Evolutionary conservation across 2,329 filamentous ascomycete species (phyloP).

Genomic region (Ascocoryne sarcoides): DNA sequence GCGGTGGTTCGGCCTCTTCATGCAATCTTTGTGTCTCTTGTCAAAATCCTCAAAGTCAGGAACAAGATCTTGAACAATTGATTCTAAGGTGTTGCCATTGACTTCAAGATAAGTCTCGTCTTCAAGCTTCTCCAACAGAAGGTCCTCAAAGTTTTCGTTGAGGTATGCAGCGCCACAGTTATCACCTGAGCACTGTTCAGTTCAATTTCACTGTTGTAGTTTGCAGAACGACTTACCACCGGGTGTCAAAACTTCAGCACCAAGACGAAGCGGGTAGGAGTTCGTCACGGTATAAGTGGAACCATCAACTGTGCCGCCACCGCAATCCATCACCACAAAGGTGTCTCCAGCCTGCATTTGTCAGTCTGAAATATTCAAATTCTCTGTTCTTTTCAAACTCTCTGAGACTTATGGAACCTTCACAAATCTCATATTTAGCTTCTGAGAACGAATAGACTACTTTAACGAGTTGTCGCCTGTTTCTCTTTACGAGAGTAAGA

Average conservation of each 20-base stretch:
- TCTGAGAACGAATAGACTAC: too few relatives aligned
- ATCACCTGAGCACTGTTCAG: conserved; percentile 7
- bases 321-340: conserved; percentile 21
- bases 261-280: conserved; percentile 20
- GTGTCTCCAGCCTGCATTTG: conserved; percentile 8
- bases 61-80: conserved; percentile 5
- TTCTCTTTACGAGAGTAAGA: too few relatives aligned
- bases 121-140: conserved; percentile 3
- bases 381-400: too few relatives aligned
- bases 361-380: too few relatives aligned
- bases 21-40: conserved; percentile 7
- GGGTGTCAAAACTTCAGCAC: conserved; percentile 13
- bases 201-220: background rate
- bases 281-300: conserved; percentile 23
- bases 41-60: conserved; percentile 10
- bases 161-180: conserved; percentile 13
- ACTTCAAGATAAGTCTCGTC: conserved; percentile 8
- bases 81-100: conserved; percentile 6
- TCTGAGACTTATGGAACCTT: too few relatives aligned
- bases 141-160: conserved; percentile 11
- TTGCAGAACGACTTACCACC: conserved; percentile 8
- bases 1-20: background rate
- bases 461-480: too few relatives aligned
- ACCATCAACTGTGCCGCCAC: conserved; percentile 25
- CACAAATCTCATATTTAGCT: too few relatives aligned